These are phyloP conservation scores for Apiotrichum gracile DNA, from an alignment of 1,284 basidiomycete genomes.

Conservation along the genomic window DNA sequence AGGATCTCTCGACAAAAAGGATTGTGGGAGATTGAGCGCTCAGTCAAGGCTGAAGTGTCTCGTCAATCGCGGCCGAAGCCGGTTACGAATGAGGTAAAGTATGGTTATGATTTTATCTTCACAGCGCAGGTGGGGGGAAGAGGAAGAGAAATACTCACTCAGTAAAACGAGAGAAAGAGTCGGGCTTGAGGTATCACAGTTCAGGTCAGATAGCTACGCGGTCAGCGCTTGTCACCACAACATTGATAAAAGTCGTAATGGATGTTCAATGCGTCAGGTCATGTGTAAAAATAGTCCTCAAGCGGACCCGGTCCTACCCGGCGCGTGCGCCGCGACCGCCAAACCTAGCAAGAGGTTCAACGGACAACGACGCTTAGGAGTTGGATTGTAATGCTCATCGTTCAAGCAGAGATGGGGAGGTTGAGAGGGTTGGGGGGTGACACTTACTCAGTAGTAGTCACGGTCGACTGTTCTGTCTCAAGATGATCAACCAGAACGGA, in stretches of 20 bases:
- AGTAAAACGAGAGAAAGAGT: neutral
- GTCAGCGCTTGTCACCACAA: conserved; percentile 4
- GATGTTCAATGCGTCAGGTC: conserved; percentile 28
- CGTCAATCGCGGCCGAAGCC: conserved; percentile 36
- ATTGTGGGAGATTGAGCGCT: conserved; percentile 23
- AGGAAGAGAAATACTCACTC: conserved; percentile 18
- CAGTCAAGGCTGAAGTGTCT: conserved; percentile 47
- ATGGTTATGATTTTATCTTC: conserved; percentile 43
- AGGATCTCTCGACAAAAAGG: neutral
- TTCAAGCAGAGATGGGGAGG: conserved; percentile 9
- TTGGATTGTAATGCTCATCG: conserved; percentile 41
- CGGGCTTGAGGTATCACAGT: neutral
- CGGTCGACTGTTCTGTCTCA: neutral
- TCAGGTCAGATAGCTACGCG: neutral
- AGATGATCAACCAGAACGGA: neutral
- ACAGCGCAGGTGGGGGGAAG: conserved; percentile 20
- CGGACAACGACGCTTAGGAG: conserved; percentile 27
- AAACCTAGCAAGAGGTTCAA: conserved; percentile 34
- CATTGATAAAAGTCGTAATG: neutral
- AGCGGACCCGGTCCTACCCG: conserved; percentile 37
- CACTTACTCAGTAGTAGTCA: conserved; percentile 7
- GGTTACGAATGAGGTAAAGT: conserved; percentile 45
- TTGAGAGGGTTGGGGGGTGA: neutral
- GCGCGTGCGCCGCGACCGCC: conserved; percentile 19
- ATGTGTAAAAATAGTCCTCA: conserved; percentile 43